A percentile compares a stretch with the other conserved stretches of the same genome.
phyloP scores from a whole-genome alignment of 208 protist species.

The Angomonas ambiguus region DNA sequence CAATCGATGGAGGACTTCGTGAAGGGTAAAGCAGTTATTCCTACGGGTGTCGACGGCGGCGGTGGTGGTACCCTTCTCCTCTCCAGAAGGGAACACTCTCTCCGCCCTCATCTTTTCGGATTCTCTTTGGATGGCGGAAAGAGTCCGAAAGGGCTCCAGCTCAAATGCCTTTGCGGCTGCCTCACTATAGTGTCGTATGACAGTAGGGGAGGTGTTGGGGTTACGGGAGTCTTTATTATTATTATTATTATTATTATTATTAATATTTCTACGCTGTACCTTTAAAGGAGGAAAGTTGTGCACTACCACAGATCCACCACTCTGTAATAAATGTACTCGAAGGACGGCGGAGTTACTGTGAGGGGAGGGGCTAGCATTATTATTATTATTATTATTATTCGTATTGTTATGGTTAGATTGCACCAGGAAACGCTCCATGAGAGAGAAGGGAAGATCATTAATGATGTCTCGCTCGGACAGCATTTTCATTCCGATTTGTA shows the following conservation, averaged over 20 bases:
- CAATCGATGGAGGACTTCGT: background rate
- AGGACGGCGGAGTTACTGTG: conserved; percentile 8
- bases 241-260: conserved; percentile 2
- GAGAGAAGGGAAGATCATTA: background rate
- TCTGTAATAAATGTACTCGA: conserved; percentile 60
- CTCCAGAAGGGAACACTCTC: background rate
- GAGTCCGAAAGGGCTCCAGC: background rate
- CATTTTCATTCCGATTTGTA: background rate
- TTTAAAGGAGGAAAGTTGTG: conserved; percentile 64
- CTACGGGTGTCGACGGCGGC: background rate
- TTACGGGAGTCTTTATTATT: background rate
- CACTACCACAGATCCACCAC: conserved; percentile 54
- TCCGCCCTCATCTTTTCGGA: background rate
- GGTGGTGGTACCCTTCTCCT: too few relatives aligned
- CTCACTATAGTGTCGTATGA: too few relatives aligned
- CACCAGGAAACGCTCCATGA: background rate
- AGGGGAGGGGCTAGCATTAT: background rate
- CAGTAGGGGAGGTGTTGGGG: too few relatives aligned
- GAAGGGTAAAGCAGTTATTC: background rate
- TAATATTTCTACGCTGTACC: conserved; percentile 19
- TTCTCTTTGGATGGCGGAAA: background rate
- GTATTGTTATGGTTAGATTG: background rate
- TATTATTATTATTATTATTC: background rate
- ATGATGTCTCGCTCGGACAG: background rate
- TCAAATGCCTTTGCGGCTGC: background rate